Conservation (phyloP, 768 basidiomycete species). For the Kwoniella sp. region DNA sequence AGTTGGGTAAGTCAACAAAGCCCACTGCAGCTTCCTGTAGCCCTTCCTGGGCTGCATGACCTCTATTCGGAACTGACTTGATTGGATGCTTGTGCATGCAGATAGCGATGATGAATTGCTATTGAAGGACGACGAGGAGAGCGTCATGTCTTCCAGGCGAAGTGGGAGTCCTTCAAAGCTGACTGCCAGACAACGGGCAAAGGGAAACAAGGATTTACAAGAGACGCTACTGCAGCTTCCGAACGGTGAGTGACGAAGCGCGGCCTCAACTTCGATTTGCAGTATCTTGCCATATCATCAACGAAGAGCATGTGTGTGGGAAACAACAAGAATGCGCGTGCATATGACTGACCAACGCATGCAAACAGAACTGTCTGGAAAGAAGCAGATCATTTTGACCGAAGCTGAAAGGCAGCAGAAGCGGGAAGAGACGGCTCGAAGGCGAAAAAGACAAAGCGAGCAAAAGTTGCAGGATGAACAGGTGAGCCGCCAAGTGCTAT, state of each 20-base stretch:
- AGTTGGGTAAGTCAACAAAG: conserved; percentile 34
- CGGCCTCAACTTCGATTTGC: no score
- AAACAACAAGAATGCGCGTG: neutral
- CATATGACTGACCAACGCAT: neutral
- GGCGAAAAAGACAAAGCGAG: conserved; percentile 52
- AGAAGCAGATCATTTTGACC: conserved; percentile 48
- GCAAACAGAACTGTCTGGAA: conserved; percentile 28
- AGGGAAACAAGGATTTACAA: conserved; percentile 45
- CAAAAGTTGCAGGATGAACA: conserved; percentile 55
- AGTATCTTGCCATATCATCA: no score
- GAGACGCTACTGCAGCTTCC: conserved; percentile 46
- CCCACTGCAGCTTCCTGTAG: no score
- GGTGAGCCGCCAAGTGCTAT: conserved; percentile 28
- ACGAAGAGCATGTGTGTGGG: neutral
- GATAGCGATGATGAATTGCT: conserved; percentile 32
- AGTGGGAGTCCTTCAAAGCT: conserved; percentile 40
- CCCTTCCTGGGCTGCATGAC: no score
- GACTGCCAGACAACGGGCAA: conserved; percentile 53
- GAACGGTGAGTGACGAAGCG: conserved; percentile 35
- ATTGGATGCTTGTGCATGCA: no score
- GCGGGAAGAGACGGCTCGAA: conserved; percentile 52
- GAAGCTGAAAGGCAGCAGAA: conserved; percentile 48
- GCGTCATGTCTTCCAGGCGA: conserved; percentile 14
- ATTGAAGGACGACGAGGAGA: conserved; percentile 13
- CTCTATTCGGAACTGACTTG: no score